Evolutionary conservation across 768 basidiomycete species (phyloP).

Genomic region (Tephrocybe sp.): DNA sequence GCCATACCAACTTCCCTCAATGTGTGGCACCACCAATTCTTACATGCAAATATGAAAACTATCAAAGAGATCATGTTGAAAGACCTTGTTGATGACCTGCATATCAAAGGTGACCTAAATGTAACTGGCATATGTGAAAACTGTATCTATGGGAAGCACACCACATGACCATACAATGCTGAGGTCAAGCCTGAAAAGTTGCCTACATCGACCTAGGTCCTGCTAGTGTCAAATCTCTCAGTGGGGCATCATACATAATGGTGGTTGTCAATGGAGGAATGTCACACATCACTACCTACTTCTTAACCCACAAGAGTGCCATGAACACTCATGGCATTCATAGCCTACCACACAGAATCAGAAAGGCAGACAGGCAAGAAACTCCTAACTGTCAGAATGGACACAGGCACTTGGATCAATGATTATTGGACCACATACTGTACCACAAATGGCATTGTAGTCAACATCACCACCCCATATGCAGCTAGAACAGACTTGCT

Average conservation of each 20-base stretch:
- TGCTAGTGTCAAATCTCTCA: conserved; percentile 10
- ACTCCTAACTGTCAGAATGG: conserved; percentile 15
- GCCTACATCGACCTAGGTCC: conserved; percentile 24
- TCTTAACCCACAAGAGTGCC: conserved; percentile 23
- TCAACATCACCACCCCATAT: not conserved
- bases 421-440: not conserved
- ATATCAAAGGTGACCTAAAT: conserved; percentile 6
- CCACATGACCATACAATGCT: conserved; percentile 21
- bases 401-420: conserved; percentile 13
- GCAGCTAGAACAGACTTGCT: not conserved
- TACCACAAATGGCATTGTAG: not conserved
- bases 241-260: conserved; percentile 24
- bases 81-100: conserved; percentile 21
- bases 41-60: not conserved
- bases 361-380: conserved; percentile 18
- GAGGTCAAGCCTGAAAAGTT: conserved; percentile 15
- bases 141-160: conserved; percentile 26
- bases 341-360: conserved; percentile 8
- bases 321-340: conserved; percentile 17
- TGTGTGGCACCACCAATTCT: not conserved
- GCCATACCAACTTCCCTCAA: too few species aligned
- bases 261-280: conserved; percentile 21
- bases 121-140: conserved; percentile 20
- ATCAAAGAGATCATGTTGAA: not conserved
- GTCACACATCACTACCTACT: conserved; percentile 14